Evolutionary conservation across 257 asterid species (phyloP), one percentile per base, ranked within the genome.

Genomic region (Primulina eburnea): DNA sequence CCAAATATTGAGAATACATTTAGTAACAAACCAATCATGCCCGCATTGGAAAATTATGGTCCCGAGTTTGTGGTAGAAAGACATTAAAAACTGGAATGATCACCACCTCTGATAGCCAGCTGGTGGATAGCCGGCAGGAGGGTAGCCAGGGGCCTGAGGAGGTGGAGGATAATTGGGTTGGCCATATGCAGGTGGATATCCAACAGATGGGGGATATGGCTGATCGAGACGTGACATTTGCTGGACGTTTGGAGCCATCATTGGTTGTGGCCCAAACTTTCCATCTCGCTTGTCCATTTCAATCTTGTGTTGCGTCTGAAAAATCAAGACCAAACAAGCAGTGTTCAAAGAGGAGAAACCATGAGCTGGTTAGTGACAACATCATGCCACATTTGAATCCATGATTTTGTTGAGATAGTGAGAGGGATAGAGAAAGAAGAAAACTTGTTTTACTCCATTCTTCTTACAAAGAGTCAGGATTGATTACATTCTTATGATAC

Each of bases 281-380:
- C 99, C 97, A 61, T 90, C 99, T 62, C 99, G 85, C 82, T 90
- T 90, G 95, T 93, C 97, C 99, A 93, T 90, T 83, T 93, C 99
- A 63, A 90, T 68, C 82, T 93, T 93, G 88, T 90, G 99, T 62
- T 93, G 97, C 21, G 99, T 93, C 99, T 92, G 85, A 71, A 52
- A 52, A 62, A 24, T 70, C 76, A 66, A 78, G 12, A 67, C 57
- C 53, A 52, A 67, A 8, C 64, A 67, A 64, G 63, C 6, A 77
- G 59, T 33, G 69, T 29, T 43, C 63, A 71, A 72, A 70, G 32
- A 34, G 38, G 69, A 59, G 32, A 68, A 29, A 75, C 20, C 32
- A 64, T 37, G 28, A 34, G 32, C 37, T 14, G 20, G 6, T 8
- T 59, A 64, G 1, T 28, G 26, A 43, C 17, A 11, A 43, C 17